Evolutionary conservation across 208 protist genomes (phyloP).

Genomic region (Leishmania tarentolae): DNA sequence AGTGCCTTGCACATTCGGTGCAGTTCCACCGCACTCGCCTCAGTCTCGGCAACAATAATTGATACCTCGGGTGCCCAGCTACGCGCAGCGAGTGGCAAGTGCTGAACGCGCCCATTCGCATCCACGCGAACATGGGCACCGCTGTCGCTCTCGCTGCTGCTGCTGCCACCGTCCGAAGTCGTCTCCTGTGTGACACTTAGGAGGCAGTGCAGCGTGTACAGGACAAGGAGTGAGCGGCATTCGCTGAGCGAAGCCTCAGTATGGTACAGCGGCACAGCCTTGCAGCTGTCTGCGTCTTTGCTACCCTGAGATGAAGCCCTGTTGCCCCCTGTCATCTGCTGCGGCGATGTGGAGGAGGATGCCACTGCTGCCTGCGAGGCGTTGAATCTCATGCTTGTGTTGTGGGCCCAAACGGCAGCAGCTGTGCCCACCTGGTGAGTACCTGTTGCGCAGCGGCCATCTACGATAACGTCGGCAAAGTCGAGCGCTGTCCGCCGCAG

Average conservation of each 20-base stretch:
- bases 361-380: background rate
- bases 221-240: slow-evolving; percentile 42
- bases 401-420: slow-evolving; percentile 45
- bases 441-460: slow-evolving; percentile 58
- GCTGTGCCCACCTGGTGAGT: slow-evolving; percentile 38
- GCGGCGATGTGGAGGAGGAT: slow-evolving; percentile 1
- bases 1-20: slow-evolving; percentile 16
- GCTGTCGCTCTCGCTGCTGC: background rate
- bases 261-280: slow-evolving; percentile 33
- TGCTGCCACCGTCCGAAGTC: background rate
- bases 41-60: slow-evolving; percentile 39
- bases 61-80: slow-evolving; percentile 41
- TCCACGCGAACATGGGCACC: slow-evolving; percentile 1
- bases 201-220: slow-evolving; percentile 64
- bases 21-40: slow-evolving; percentile 30
- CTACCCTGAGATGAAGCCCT: background rate
- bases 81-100: slow-evolving; percentile 11
- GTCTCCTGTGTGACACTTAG: slow-evolving; percentile 23
- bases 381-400: slow-evolving; percentile 5
- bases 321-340: background rate
- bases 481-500: slow-evolving; percentile 52
- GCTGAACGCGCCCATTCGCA: slow-evolving; percentile 20
- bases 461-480: slow-evolving; percentile 71
- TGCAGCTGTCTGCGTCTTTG: background rate
- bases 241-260: slow-evolving; percentile 37